These are phyloP conservation scores for Triticum urartu DNA, from an alignment of 176 grass and related monocot genomes.

Conservation along the genomic window DNA sequence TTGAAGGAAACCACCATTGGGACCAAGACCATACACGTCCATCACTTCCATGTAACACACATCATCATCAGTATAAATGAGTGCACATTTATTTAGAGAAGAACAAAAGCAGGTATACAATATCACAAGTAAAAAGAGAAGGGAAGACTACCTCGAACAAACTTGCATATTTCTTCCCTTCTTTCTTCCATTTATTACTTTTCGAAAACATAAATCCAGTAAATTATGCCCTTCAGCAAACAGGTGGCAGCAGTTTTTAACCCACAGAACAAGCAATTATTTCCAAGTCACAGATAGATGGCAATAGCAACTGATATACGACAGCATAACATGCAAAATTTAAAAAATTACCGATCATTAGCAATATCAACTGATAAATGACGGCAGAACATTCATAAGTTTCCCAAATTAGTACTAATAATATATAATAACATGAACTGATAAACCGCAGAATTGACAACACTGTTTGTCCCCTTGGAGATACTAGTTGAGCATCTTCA, in stretches of 20 bases:
- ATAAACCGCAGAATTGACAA: not conserved
- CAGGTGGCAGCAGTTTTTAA: no score
- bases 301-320: not conserved
- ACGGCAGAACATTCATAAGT: not conserved
- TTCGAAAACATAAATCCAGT: not conserved
- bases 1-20: no score
- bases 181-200: not conserved
- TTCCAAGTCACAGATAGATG: not conserved
- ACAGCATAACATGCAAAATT: not conserved
- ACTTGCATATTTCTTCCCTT: no score
- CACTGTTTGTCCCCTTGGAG: not conserved
- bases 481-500: not conserved
- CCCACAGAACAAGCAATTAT: not conserved
- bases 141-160: no score
- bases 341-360: not conserved
- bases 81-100: no score
- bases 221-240: not conserved
- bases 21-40: no score
- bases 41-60: no score
- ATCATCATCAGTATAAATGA: no score
- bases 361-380: not conserved
- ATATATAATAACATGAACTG: not conserved
- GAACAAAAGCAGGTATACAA: no score
- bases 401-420: not conserved
- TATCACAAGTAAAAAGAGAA: no score